Evolutionary conservation across 495 filamentous ascomycete species (phyloP), one percentile per base, ranked within the genome.

Genomic region (Podospora australis): DNA sequence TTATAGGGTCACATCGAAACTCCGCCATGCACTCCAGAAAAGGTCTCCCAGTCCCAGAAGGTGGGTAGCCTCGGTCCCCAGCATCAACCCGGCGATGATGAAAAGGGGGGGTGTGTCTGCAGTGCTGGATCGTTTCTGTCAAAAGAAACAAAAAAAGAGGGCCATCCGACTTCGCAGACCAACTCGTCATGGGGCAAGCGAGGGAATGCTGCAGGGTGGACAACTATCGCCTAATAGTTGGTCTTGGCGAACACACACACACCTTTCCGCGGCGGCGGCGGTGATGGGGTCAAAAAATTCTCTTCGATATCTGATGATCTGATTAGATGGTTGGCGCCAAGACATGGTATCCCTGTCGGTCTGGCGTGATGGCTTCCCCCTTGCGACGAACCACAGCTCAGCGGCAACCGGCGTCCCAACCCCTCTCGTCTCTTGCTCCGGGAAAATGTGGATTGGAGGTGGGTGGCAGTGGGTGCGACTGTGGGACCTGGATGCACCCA

Each of bases 241-340:
- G 34, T 10, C 13, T n/a, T 36, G 13, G n/a, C 11, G 11, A 36
- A 6, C 11, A 16, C 13, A 36, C 5, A n/a, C 34, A 10, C 11
- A 16, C 6, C 13, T 30, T 6, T 6, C 26, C 6, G 26, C 6
- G 26, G 26, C 26, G 13, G 26, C 6, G n/a, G n/a, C 13, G 34
- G 11, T 10, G 34, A 16, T n/a, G 34, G 7, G 34, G 34, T 10
- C 11, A 16, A 8, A 36, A 36, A 36, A 41, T 50, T 39, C 47
- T 55, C 46, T 55, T 47, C 34, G 53, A 52, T 52, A 56, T 56
- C 53, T 6, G 53, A 51, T 54, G 42, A 58, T 58, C 55, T 22
- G 55, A 58, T 54, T 50, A 58, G 49, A 56, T 52, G 47, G 30
- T 25, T 20, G 29, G 17, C 14, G 19, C 32, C 29, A 17, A 2